Conservation (phyloP, 305 asterid genomes). For the Fraxinus paxiana region DNA sequence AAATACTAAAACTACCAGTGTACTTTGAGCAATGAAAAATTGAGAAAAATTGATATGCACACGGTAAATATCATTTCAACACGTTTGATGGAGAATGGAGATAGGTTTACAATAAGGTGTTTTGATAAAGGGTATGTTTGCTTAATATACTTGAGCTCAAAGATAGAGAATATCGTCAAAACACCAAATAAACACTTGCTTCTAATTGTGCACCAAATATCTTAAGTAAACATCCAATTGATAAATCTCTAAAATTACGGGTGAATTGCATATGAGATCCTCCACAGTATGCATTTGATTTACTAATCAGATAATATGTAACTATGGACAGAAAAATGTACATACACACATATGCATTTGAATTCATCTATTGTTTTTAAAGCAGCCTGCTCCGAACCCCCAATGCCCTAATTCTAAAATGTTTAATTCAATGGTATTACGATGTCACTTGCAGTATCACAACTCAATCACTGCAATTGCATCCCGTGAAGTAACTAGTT, state of each 20-base stretch:
- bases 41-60: not conserved
- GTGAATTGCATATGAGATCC: not conserved
- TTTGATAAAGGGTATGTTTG: not conserved
- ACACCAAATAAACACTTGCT: conserved; percentile 11
- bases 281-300: not conserved
- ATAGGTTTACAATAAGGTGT: not conserved
- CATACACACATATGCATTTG: not conserved
- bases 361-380: conserved; percentile 1
- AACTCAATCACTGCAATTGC: not conserved
- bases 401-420: not conserved
- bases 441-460: not conserved
- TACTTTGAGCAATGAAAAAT: conserved; percentile 5
- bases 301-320: not conserved
- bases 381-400: conserved; percentile 14
- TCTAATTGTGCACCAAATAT: conserved; percentile 10
- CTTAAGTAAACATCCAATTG: not conserved
- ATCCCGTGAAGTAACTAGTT: not conserved
- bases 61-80: conserved; percentile 2
- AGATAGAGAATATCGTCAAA: not conserved
- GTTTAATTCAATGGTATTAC: not conserved
- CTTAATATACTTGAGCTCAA: not conserved
- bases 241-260: not conserved
- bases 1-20: conserved; percentile 1
- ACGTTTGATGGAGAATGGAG: not conserved
- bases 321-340: conserved; percentile 3